phyloP scores from a whole-genome alignment of 352 stramenopile species.

The Globisporangium middletonii region DNA sequence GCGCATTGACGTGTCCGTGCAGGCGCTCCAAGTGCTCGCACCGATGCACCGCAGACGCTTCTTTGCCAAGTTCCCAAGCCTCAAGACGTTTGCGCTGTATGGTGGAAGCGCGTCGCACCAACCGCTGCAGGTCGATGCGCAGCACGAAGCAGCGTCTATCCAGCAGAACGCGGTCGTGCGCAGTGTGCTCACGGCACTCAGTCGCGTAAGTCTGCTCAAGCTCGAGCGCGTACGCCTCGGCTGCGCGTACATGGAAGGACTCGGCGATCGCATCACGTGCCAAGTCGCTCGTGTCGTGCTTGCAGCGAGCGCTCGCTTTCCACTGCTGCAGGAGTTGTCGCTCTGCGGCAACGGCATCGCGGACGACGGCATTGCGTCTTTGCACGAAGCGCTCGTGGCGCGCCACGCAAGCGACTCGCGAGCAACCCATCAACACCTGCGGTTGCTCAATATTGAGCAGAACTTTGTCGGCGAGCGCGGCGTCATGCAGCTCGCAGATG shows the following conservation, averaged over 20 bases:
- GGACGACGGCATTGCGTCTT: conserved; percentile 32
- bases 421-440: neutral
- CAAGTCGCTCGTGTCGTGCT: conserved; percentile 29
- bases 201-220: conserved; percentile 19
- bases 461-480: conserved; percentile 58
- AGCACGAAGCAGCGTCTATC: conserved; percentile 27
- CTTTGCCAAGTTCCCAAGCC: conserved; percentile 33
- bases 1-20: conserved; percentile 22
- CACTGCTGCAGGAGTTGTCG: conserved; percentile 24
- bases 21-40: conserved; percentile 18
- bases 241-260: conserved; percentile 42
- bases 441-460: conserved; percentile 33
- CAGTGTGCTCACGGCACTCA: conserved; percentile 26
- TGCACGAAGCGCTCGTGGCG: conserved; percentile 24
- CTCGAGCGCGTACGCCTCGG: conserved; percentile 25
- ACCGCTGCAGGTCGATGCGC: conserved; percentile 39
- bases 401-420: neutral
- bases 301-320: conserved; percentile 23
- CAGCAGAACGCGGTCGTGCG: conserved; percentile 34
- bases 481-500: conserved; percentile 31
- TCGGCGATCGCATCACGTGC: conserved; percentile 41
- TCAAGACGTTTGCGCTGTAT: conserved; percentile 28
- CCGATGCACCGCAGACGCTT: conserved; percentile 15
- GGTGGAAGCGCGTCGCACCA: conserved; percentile 16
- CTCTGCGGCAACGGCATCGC: conserved; percentile 52